Evolutionary conservation across 1,284 basidiomycete genomes (phyloP).

Genomic region (Microstroma glucosiphilum): DNA sequence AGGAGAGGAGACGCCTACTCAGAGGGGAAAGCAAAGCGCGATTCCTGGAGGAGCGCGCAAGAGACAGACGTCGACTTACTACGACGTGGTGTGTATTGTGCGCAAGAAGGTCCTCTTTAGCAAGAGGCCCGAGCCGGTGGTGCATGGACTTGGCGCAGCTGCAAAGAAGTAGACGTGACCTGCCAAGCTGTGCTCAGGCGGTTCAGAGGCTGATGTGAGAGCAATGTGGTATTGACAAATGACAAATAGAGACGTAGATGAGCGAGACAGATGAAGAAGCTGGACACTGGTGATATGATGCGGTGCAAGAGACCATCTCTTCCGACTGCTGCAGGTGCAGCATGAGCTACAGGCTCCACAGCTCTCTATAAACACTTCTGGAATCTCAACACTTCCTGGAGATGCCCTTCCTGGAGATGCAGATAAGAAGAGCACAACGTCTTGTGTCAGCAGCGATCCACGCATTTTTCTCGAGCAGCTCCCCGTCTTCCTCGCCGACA

Average conservation of each 20-base stretch:
- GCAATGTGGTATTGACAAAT: no score
- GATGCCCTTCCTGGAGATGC: background rate
- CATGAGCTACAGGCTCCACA: background rate
- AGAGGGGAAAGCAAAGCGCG: background rate
- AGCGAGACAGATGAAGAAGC: no score
- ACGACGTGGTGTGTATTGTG: constrained; percentile 44
- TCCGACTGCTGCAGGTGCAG: no score
- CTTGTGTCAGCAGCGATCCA: background rate
- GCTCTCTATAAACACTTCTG: background rate
- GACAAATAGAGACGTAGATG: no score
- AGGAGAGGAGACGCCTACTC: constrained; percentile 1
- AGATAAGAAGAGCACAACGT: background rate
- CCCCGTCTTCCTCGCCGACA: no score
- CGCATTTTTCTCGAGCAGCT: no score
- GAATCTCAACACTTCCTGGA: constrained; percentile 3
- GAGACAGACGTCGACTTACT: constrained; percentile 18
- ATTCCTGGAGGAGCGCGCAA: background rate
- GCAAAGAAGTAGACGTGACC: no score
- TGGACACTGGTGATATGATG: no score
- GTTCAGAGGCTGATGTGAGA: no score
- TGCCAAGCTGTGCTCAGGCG: no score
- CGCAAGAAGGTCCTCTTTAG: constrained; percentile 53
- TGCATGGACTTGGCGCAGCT: background rate
- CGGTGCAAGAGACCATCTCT: background rate
- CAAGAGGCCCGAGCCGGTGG: constrained; percentile 69